phyloP scores from a whole-genome alignment of 106 monocot species.

The Dendrobium huoshanense region DNA sequence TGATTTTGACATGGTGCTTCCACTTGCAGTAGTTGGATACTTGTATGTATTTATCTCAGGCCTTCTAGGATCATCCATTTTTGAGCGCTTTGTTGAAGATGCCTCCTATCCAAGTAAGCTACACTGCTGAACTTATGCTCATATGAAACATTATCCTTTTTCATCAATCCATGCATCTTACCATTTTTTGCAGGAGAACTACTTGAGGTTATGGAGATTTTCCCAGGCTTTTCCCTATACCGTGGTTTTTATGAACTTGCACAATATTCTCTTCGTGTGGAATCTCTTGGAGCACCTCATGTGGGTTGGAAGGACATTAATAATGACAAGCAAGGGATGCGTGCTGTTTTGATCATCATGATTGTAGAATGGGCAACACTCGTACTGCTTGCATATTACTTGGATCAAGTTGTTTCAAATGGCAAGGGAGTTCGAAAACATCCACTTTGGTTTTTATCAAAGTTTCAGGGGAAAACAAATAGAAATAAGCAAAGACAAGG shows the following conservation, averaged over 20 bases:
- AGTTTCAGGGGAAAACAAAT: background rate
- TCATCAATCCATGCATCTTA: background rate
- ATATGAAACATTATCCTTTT: background rate
- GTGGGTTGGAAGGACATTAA: constrained; percentile 10
- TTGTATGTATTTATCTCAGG: constrained; percentile 53
- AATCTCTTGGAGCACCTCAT: background rate
- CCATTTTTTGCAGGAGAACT: constrained; percentile 7
- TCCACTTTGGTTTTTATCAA: constrained; percentile 16
- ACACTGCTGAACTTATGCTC: background rate
- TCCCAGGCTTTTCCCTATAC: constrained; percentile 22
- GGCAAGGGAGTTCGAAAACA: constrained; percentile 10
- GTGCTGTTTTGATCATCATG: constrained; percentile 14
- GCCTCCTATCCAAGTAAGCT: constrained; percentile 39
- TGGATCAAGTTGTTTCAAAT: constrained; percentile 22
- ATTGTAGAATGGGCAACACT: constrained; percentile 20
- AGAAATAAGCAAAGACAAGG: background rate
- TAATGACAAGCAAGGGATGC: constrained; percentile 10
- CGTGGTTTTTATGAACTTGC: constrained; percentile 22
- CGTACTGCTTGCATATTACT: constrained; percentile 16
- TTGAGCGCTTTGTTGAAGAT: constrained; percentile 36
- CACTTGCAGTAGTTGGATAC: constrained; percentile 31
- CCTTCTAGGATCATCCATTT: constrained; percentile 30
- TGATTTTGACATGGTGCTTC: background rate
- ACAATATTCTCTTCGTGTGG: constrained; percentile 7
- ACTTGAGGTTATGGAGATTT: constrained; percentile 5